A percentile compares a stretch with the other conserved stretches of the same genome.
Evolutionary conservation across 2,329 filamentous ascomycete species (phyloP).

Genomic region (Thielaviopsis punctulata): DNA sequence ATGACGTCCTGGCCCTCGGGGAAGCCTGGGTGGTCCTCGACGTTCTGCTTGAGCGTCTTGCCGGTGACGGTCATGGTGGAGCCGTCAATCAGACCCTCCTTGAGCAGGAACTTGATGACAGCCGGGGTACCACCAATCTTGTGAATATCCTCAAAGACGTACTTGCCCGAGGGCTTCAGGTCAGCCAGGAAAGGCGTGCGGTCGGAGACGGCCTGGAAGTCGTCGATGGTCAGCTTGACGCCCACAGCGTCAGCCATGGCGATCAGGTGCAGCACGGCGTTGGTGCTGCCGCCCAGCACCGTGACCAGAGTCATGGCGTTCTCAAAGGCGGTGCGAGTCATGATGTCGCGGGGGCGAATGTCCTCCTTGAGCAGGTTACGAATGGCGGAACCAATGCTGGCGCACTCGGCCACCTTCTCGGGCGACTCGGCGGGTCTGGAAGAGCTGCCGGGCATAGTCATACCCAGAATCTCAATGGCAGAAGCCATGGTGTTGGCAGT

Average conservation of each 20-base stretch:
- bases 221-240: slow-evolving; percentile 67
- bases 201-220: slow-evolving; percentile 71
- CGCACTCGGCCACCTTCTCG: slow-evolving; percentile 56
- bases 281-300: slow-evolving; percentile 70
- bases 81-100: slow-evolving; percentile 67
- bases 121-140: slow-evolving; percentile 76
- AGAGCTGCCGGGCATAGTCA: slow-evolving; percentile 69
- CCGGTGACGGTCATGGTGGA: slow-evolving; percentile 71
- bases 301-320: slow-evolving; percentile 73
- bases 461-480: slow-evolving; percentile 64
- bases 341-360: slow-evolving; percentile 59
- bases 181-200: slow-evolving; percentile 65
- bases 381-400: slow-evolving; percentile 54
- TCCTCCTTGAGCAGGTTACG: slow-evolving; percentile 59
- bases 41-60: slow-evolving; percentile 76
- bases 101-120: slow-evolving; percentile 73
- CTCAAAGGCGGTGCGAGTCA: slow-evolving; percentile 67
- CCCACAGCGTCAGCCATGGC: slow-evolving; percentile 70
- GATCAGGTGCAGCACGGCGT: slow-evolving; percentile 70
- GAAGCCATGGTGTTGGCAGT: slow-evolving; percentile 78
- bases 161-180: slow-evolving; percentile 71
- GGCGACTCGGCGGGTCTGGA: slow-evolving; percentile 61
- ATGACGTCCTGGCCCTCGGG: slow-evolving; percentile 68
- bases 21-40: slow-evolving; percentile 56
- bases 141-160: slow-evolving; percentile 70